These are phyloP conservation scores for Ilyonectria mors-panacis DNA, from an alignment of 2,329 filamentous ascomycete genomes.

Conservation along the genomic window DNA sequence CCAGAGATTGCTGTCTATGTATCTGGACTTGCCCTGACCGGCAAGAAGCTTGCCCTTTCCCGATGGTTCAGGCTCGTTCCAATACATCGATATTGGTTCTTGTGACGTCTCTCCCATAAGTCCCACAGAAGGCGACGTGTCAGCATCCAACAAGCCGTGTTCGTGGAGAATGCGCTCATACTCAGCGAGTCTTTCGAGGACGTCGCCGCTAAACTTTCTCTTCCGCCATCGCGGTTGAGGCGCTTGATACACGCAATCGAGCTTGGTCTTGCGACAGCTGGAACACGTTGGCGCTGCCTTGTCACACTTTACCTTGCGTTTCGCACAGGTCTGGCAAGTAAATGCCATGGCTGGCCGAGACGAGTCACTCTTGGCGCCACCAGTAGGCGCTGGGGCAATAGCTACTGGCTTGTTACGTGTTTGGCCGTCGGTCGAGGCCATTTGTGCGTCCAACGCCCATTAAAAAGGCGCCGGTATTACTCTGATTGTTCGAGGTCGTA, in stretches of 20 bases:
- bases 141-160: conserved; percentile 50
- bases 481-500: no score
- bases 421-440: background rate
- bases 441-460: background rate
- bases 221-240: conserved; percentile 57
- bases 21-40: conserved; percentile 56
- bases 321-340: conserved; percentile 48
- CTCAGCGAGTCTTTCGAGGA: conserved; percentile 54
- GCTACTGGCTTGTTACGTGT: background rate
- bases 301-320: conserved; percentile 51
- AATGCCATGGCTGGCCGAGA: conserved; percentile 37
- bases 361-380: background rate
- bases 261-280: conserved; percentile 44
- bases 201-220: conserved; percentile 50
- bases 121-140: background rate
- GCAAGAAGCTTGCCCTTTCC: conserved; percentile 42
- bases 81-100: background rate
- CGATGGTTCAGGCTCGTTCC: background rate
- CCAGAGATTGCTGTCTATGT: conserved; percentile 55
- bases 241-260: conserved; percentile 58
- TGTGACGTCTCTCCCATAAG: background rate
- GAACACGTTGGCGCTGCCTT: conserved; percentile 43
- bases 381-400: conserved; percentile 31
- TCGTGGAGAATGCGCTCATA: conserved; percentile 57
- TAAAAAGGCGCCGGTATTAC: background rate